Evolutionary conservation across 2,329 filamentous ascomycete species (phyloP), one percentile per base, ranked within the genome.

Genomic region (Ramularia collo-cygni): DNA sequence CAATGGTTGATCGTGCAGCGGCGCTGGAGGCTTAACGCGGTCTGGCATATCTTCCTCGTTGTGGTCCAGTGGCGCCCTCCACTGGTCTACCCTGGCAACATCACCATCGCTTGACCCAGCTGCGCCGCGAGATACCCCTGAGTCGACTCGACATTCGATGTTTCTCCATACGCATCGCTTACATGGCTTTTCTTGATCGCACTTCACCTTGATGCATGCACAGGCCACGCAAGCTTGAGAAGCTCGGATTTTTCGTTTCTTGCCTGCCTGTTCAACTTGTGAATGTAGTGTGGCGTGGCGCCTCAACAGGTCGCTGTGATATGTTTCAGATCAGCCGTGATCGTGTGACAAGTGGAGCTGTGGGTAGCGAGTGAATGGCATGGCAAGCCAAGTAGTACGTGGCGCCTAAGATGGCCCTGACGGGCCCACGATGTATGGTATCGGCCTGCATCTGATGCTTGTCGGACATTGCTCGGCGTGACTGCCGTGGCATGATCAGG

Each of bases 161-260:
- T 44, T 44, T 38, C 47, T 50, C 13, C 34, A 44, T 19, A 34
- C 36, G 30, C 47, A 50, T 35, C 47, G 35, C 34, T 47, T 47
- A 42, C 47, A 50, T 28, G 47, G 47, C 44, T 50, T 50, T 21
- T 47, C 44, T 43, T 50, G 47, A 21, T 47, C 44, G 35, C 47
- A 50, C 31, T 50, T 50, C 17, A 50, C 47, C 34, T 50, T 50
- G 40, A 50, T 47, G 12, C 38, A 39, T 10, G 44, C 47, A 34
- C 47, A 50, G 28, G 43, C 39, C n/a, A 44, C 37, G 31, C 47
- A 50, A 27, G 47, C 47, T 28, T 50, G 47, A 3, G 44, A 47
- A 8, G 47, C 47, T 30, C 47, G 34, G 13, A 50, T 50, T 32
- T 47, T 47, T n/a, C 47, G 42, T 29, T 50, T 50, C 38, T 46